phyloP scores from a whole-genome alignment of 345 rosid genomes.

The Citropsis articulata region DNA sequence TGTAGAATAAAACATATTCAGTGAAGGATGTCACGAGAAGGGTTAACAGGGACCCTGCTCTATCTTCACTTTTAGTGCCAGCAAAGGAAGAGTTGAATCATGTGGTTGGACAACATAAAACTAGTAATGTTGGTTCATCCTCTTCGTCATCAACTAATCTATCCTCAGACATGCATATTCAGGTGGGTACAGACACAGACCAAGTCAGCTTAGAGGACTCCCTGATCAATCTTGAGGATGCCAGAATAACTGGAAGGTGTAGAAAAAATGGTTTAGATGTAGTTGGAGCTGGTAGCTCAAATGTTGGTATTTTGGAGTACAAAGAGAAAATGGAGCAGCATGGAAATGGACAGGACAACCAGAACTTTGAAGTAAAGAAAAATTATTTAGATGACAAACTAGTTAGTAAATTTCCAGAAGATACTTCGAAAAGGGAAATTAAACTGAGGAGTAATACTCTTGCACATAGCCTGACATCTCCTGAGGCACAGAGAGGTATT shows the following conservation, averaged over 20 bases:
- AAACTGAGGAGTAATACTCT: constrained; percentile 57
- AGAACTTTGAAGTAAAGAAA: constrained; percentile 25
- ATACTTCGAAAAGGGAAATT: constrained; percentile 42
- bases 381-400: constrained; percentile 37
- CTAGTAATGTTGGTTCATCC: constrained; percentile 16
- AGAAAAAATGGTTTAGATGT: constrained; percentile 23
- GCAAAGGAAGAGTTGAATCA: constrained; percentile 21
- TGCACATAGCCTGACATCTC: constrained; percentile 37
- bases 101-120: constrained; percentile 21
- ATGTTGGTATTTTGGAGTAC: constrained; percentile 22
- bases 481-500: constrained; percentile 43
- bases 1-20: constrained; percentile 38
- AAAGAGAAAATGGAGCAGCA: constrained; percentile 37
- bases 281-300: constrained; percentile 22
- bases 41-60: constrained; percentile 22
- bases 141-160: constrained; percentile 19
- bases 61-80: constrained; percentile 14
- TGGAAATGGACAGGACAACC: constrained; percentile 28
- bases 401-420: constrained; percentile 32
- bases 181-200: constrained; percentile 18
- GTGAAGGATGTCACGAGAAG: constrained; percentile 20
- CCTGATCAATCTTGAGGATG: constrained; percentile 17
- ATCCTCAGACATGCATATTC: constrained; percentile 16
- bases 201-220: constrained; percentile 17
- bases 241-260: constrained; percentile 23